These are phyloP conservation scores for Eremochloa ophiuroides DNA, from an alignment of 176 grass and related monocot species.

Conservation along the genomic window DNA sequence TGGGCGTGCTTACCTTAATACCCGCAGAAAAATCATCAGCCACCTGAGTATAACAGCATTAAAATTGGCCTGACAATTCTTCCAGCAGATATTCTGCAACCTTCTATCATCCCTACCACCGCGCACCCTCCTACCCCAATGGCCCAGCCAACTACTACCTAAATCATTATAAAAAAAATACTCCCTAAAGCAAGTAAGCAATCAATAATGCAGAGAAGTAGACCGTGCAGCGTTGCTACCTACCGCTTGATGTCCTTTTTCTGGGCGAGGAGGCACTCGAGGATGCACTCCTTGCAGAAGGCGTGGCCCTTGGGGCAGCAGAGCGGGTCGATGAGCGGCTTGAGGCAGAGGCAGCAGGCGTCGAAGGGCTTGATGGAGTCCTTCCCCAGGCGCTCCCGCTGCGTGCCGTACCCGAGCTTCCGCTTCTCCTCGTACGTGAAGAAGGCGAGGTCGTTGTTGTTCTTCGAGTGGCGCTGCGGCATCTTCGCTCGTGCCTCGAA, in stretches of 20 bases:
- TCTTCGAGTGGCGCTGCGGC: conserved; percentile 99
- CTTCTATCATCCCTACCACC: not conserved
- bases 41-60: not conserved
- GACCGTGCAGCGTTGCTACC: not conserved
- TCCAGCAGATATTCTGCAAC: not conserved
- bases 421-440: conserved; percentile 99
- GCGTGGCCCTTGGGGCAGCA: conserved; percentile 89
- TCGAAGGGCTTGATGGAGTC: conserved; percentile 99
- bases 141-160: not conserved
- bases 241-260: conserved; percentile 99
- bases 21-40: not conserved
- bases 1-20: not conserved
- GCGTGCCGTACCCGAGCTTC: conserved; percentile 98
- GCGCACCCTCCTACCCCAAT: not conserved
- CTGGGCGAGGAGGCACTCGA: conserved; percentile 94
- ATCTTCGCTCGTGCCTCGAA: conserved; percentile 33
- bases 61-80: not conserved
- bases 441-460: conserved; percentile 99
- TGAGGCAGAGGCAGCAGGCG: conserved; percentile 96
- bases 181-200: not conserved
- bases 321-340: conserved; percentile 82
- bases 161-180: not conserved
- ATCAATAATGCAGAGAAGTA: not conserved
- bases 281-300: conserved; percentile 99
- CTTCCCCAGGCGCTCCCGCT: conserved; percentile 95